phyloP scores from a whole-genome alignment of 2,329 filamentous ascomycete genomes.

The Scopulariopsis brevicaulis region DNA sequence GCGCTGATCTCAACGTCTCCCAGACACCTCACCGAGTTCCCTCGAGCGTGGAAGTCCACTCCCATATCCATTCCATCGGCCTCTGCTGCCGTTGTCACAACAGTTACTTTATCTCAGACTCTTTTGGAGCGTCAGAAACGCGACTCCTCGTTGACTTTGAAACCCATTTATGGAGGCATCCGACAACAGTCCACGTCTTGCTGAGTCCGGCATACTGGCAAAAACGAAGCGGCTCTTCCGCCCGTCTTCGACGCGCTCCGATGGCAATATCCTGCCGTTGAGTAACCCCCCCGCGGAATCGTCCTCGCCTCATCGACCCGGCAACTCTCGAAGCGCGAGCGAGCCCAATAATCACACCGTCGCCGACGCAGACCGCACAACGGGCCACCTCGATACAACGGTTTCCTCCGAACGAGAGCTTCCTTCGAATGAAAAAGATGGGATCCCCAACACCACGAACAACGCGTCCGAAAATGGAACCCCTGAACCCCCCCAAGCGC shows the following conservation, averaged over 20 bases:
- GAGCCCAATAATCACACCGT: neutral
- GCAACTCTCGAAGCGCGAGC: neutral
- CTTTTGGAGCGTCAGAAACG: neutral
- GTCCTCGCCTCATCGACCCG: neutral
- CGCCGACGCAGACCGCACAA: neutral
- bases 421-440: neutral
- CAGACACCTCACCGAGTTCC: too few species aligned
- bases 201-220: neutral
- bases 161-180: neutral
- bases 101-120: too few species aligned
- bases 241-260: slow-evolving; percentile 7
- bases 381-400: neutral
- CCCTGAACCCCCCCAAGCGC: neutral
- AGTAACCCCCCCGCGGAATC: neutral
- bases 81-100: too few species aligned
- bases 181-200: neutral
- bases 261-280: neutral
- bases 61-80: too few species aligned
- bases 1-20: too few species aligned
- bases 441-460: neutral
- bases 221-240: slow-evolving; percentile 6
- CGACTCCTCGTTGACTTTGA: neutral
- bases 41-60: too few species aligned
- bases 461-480: neutral
- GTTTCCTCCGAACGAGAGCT: neutral